A percentile compares a stretch with the other conserved stretches of the same genome.
phyloP scores from a whole-genome alignment of 495 filamentous ascomycete species.

The Rhypophila decipiens region DNA sequence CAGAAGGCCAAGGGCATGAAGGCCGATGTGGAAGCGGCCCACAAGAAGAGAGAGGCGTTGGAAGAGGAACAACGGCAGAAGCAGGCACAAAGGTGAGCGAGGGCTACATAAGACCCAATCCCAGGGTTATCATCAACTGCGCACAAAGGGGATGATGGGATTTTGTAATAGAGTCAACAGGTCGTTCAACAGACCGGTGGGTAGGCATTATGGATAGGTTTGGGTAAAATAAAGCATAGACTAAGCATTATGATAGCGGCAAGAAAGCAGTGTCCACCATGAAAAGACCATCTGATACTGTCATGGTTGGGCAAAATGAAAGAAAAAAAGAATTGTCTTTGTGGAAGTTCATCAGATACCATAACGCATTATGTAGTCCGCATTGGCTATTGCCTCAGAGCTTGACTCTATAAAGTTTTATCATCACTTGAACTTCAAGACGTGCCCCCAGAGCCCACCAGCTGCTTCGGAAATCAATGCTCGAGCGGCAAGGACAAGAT shows the following conservation, averaged over 20 bases:
- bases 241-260: too few species aligned
- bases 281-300: not conserved
- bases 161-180: not conserved
- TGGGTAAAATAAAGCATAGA: not conserved
- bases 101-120: too few species aligned
- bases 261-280: too few species aligned
- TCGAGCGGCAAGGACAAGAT: constrained; percentile 16
- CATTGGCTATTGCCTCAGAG: constrained; percentile 67
- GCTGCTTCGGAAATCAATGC: constrained; percentile 23
- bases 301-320: not conserved
- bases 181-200: constrained; percentile 16
- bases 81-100: constrained; percentile 5
- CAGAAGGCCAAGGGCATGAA: constrained; percentile 87
- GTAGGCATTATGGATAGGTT: not conserved
- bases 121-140: not conserved
- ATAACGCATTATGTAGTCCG: constrained; percentile 67
- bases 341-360: constrained; percentile 80
- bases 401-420: constrained; percentile 98
- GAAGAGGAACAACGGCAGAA: constrained; percentile 45
- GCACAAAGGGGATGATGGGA: not conserved
- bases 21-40: constrained; percentile 60
- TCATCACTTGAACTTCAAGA: constrained; percentile 86
- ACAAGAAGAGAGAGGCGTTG: constrained; percentile 45
- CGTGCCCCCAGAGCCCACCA: constrained; percentile 22
- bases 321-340: constrained; percentile 5